Conservation (phyloP, 2,329 filamentous ascomycete species). For the Verticillium albo-atrum region DNA sequence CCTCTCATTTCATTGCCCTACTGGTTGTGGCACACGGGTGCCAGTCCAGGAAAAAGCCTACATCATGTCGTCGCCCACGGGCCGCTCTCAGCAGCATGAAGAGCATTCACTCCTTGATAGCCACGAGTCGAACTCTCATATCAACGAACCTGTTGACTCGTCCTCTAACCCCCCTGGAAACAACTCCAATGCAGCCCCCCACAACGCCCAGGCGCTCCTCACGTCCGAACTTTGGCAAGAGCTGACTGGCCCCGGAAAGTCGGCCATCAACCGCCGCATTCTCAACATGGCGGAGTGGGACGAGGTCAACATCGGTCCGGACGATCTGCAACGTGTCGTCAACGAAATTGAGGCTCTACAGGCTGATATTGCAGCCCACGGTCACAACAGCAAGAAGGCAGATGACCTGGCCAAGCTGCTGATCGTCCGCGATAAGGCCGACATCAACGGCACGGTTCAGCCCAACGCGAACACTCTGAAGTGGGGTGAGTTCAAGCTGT, state of each 20-base stretch:
- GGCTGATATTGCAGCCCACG: not conserved
- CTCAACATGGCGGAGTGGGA: not conserved
- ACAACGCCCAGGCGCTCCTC: not conserved
- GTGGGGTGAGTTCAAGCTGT: not conserved
- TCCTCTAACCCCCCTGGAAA: too few relatives aligned
- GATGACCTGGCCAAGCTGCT: not conserved
- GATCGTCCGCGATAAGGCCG: not conserved
- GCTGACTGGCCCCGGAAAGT: not conserved
- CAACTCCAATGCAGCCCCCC: too few relatives aligned
- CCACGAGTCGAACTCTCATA: too few relatives aligned
- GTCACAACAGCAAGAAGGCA: not conserved
- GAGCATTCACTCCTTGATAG: too few relatives aligned
- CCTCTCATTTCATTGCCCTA: too few relatives aligned
- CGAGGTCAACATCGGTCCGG: not conserved
- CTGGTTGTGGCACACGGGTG: too few relatives aligned
- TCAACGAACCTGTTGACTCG: too few relatives aligned
- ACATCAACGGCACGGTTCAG: not conserved
- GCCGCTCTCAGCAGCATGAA: too few relatives aligned
- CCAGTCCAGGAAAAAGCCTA: too few relatives aligned
- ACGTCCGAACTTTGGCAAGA: not conserved
- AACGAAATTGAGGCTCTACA: not conserved
- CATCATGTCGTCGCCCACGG: too few relatives aligned
- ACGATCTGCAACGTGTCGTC: not conserved
- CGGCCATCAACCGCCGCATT: not conserved
- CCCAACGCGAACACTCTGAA: not conserved